Conservation (phyloP, 192 early-diverging fungal species). For the Coemansia brasiliensis region DNA sequence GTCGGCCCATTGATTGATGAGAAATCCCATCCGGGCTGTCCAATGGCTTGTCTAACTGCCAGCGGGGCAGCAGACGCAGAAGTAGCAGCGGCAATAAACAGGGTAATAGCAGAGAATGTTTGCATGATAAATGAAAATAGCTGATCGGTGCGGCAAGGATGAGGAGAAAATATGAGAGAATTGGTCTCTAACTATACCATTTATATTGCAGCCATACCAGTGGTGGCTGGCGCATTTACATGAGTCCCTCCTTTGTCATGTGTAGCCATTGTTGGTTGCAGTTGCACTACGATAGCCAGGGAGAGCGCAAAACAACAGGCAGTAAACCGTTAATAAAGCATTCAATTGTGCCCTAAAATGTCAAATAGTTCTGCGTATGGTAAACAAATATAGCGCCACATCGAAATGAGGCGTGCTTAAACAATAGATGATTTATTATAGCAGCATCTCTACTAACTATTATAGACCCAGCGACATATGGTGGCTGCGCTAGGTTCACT, state of each 20-base stretch:
- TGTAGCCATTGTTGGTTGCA: not conserved
- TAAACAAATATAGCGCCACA: slow-evolving; percentile 1
- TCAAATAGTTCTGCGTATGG: not conserved
- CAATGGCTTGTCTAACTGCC: slow-evolving; percentile 27
- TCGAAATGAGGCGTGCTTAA: too few species aligned
- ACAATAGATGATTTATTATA: too few species aligned
- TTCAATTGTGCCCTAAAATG: slow-evolving; percentile 8
- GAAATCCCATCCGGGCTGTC: slow-evolving; percentile 20
- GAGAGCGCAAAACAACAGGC: not conserved
- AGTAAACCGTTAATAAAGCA: slow-evolving; percentile 1
- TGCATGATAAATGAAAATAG: slow-evolving; percentile 13
- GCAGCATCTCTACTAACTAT: too few species aligned
- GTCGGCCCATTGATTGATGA: slow-evolving; percentile 42
- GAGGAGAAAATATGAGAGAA: too few species aligned
- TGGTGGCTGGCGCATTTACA: not conserved
- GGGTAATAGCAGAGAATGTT: slow-evolving; percentile 20
- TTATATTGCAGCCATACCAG: not conserved
- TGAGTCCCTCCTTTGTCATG: not conserved
- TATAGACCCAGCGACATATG: too few species aligned
- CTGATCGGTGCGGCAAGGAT: too few species aligned
- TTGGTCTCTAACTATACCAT: not conserved
- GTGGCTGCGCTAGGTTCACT: too few species aligned
- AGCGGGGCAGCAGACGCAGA: slow-evolving; percentile 35
- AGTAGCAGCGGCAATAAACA: slow-evolving; percentile 17
- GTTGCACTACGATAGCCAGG: too few species aligned